Percentiles rank a stretch among this genome's conserved stretches.
Evolutionary conservation across 164 flowering plant species (phyloP).

Genomic region (Echeveria elegans): DNA sequence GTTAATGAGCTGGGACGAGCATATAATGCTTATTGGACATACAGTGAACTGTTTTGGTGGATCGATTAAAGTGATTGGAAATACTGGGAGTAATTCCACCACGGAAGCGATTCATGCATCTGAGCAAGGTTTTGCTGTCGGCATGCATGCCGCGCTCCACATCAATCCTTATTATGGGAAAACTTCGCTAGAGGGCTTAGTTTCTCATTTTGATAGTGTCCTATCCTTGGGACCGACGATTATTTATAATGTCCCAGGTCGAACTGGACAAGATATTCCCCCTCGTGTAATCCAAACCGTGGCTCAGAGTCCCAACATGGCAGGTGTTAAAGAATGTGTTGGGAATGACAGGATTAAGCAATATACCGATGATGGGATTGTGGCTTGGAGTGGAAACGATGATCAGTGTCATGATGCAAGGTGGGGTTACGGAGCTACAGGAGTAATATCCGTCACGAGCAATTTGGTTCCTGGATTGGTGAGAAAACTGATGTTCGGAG

Average conservation of each 20-base stretch:
- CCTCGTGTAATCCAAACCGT: slow-evolving; percentile 46
- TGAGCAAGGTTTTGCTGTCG: slow-evolving; percentile 89
- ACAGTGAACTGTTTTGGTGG: slow-evolving; percentile 83
- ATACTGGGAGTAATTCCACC: slow-evolving; percentile 89
- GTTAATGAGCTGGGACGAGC: slow-evolving; percentile 95
- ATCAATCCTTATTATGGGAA: slow-evolving; percentile 93
- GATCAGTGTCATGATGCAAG: slow-evolving; percentile 78
- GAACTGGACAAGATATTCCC: slow-evolving; percentile 89
- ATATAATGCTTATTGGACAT: slow-evolving; percentile 94
- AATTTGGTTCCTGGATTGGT: slow-evolving; percentile 72
- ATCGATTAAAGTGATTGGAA: slow-evolving; percentile 76
- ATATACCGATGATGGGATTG: slow-evolving; percentile 48
- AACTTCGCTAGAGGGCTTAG: slow-evolving; percentile 72
- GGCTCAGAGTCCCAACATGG: slow-evolving; percentile 47
- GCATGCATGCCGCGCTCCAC: slow-evolving; percentile 92
- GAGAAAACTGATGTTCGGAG: slow-evolving; percentile 10
- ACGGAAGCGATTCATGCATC: slow-evolving; percentile 91
- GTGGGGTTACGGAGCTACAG: slow-evolving; percentile 69
- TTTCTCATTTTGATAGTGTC: slow-evolving; percentile 60
- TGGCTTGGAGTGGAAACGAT: slow-evolving; percentile 83
- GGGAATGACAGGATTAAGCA: slow-evolving; percentile 58
- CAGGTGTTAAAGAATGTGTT: slow-evolving; percentile 79
- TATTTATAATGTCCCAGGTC: slow-evolving; percentile 68
- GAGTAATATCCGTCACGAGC: slow-evolving; percentile 76
- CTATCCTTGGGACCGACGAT: slow-evolving; percentile 79